These are phyloP conservation scores for Filobasidium wieringae DNA, from an alignment of 768 basidiomycete genomes.

Conservation along the genomic window DNA sequence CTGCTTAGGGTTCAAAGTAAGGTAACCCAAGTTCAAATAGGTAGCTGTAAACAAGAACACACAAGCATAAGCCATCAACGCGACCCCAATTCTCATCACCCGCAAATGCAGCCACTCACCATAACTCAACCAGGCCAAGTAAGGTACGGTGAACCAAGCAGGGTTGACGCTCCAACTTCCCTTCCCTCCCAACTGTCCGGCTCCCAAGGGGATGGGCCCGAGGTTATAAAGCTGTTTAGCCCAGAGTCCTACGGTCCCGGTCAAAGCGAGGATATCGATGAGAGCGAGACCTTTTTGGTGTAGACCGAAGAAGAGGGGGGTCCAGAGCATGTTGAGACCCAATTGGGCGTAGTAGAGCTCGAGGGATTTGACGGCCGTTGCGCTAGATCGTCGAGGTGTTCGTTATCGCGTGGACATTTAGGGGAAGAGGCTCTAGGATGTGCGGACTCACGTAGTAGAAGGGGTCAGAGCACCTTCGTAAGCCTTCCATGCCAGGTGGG, in stretches of 20 bases:
- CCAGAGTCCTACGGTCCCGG: conserved; percentile 50
- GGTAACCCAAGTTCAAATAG: conserved; percentile 57
- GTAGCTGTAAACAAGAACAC: conserved; percentile 40
- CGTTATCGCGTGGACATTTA: not conserved
- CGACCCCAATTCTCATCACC: not conserved
- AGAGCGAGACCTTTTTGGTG: conserved; percentile 43
- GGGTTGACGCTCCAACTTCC: too few species aligned
- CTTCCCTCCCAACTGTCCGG: conserved; percentile 41
- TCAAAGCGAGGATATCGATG: conserved; percentile 48
- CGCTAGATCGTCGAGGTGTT: conserved; percentile 27
- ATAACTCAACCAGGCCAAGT: conserved; percentile 56
- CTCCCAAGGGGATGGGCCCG: conserved; percentile 21
- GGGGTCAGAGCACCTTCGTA: conserved; percentile 45
- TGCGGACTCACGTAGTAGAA: conserved; percentile 40
- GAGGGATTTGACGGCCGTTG: conserved; percentile 45
- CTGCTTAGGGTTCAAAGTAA: conserved; percentile 45
- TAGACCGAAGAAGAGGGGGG: conserved; percentile 53
- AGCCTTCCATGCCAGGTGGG: conserved; percentile 50
- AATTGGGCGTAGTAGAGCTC: conserved; percentile 54
- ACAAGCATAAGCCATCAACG: not conserved
- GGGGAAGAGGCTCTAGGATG: not conserved
- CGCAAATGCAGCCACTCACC: too few species aligned
- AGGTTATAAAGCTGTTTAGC: conserved; percentile 50
- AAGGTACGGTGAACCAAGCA: conserved; percentile 53
- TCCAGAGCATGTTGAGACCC: conserved; percentile 52